Conservation (phyloP, 345 rosid species). For the Populus ilicifolia region DNA sequence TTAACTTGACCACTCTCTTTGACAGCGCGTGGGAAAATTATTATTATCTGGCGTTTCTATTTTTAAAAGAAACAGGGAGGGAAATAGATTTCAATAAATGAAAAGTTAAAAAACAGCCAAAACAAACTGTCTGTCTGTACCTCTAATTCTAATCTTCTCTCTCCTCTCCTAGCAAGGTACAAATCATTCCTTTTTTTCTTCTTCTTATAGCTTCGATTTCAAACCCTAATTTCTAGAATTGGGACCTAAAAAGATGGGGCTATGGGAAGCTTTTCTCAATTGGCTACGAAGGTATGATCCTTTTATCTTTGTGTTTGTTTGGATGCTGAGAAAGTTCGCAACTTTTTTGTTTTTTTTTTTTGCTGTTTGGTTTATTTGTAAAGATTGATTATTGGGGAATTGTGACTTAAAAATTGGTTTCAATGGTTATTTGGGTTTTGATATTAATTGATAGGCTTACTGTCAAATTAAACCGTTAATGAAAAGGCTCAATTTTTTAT, state of each 20-base stretch:
- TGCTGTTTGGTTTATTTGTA: not conserved
- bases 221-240: constrained; percentile 8
- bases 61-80: constrained; percentile 29
- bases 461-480: not conserved
- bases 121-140: too few relatives aligned
- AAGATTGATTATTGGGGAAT: not conserved
- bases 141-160: not conserved
- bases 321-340: constrained; percentile 7
- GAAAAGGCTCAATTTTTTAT: not conserved
- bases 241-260: constrained; percentile 23
- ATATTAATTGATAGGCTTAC: not conserved
- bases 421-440: not conserved
- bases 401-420: constrained; percentile 4
- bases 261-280: constrained; percentile 41
- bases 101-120: not conserved
- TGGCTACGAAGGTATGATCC: constrained; percentile 37
- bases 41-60: not conserved
- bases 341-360: not conserved
- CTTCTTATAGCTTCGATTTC: not conserved
- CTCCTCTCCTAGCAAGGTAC: not conserved
- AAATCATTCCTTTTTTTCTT: not conserved
- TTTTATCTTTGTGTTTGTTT: not conserved
- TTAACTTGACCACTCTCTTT: not conserved
- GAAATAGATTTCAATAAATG: constrained; percentile 14
- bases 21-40: not conserved